Evolutionary conservation across 441 rosid species (phyloP).

Genomic region (Omphalea diandra): DNA sequence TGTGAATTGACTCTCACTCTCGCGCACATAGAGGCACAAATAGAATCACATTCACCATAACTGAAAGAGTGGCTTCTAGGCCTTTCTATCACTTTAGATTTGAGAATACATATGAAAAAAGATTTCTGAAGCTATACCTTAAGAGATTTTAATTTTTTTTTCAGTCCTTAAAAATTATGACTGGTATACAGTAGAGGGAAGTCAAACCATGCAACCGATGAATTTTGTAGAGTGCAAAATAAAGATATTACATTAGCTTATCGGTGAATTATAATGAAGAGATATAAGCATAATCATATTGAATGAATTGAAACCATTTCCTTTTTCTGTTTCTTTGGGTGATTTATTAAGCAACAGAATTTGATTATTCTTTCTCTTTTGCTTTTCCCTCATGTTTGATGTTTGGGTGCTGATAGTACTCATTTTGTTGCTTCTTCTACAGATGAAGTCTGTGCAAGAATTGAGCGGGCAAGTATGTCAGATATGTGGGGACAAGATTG

Average conservation of each 20-base stretch:
- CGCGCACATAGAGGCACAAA: background rate
- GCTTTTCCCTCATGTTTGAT: background rate
- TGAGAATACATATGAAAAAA: background rate
- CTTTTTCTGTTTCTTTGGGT: background rate
- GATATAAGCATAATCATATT: background rate
- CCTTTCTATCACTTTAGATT: background rate
- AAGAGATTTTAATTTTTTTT: background rate
- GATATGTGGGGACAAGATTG: constrained; percentile 88
- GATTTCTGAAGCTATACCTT: background rate
- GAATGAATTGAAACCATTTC: background rate
- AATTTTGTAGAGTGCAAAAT: background rate
- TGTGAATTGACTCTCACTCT: background rate
- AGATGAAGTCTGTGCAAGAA: constrained; percentile 63
- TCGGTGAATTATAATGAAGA: background rate
- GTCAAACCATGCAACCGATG: background rate
- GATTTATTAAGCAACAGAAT: background rate
- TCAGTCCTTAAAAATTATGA: background rate
- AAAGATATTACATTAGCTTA: background rate
- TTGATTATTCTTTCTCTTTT: background rate
- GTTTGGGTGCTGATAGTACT: constrained; percentile 18
- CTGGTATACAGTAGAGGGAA: background rate
- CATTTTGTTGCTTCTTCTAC: constrained; percentile 12
- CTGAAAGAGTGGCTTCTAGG: background rate
- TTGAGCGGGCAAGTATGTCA: constrained; percentile 75
- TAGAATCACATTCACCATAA: background rate